A percentile compares a stretch with the other conserved stretches of the same genome.
Evolutionary conservation across 2,329 filamentous ascomycete genomes (phyloP).

Genomic region (Curvularia eragrostidis): DNA sequence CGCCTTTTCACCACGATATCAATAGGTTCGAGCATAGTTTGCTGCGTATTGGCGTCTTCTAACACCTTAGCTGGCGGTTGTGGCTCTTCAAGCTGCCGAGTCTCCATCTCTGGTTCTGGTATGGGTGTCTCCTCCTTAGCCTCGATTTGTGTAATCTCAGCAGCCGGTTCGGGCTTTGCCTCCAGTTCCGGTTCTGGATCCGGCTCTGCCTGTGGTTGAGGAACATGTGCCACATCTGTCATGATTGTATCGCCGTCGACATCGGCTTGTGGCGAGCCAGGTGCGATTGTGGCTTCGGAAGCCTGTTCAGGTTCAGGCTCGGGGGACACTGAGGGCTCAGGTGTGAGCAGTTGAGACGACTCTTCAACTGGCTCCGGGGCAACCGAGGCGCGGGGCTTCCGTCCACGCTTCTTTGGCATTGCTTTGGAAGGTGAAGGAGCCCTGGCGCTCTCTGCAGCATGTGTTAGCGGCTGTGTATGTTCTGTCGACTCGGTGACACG

Average conservation of each 20-base stretch:
- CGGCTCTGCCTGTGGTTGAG: slow-evolving; percentile 38
- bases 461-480: slow-evolving; percentile 66
- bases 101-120: slow-evolving; percentile 29
- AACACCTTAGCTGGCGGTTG: slow-evolving; percentile 48
- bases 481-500: slow-evolving; percentile 59
- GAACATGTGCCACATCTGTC: slow-evolving; percentile 60
- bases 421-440: slow-evolving; percentile 26
- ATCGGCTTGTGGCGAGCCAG: slow-evolving; percentile 57
- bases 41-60: slow-evolving; percentile 76
- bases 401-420: slow-evolving; percentile 66
- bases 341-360: slow-evolving; percentile 54
- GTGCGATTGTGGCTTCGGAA: slow-evolving; percentile 14
- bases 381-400: slow-evolving; percentile 53
- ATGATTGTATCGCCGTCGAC: slow-evolving; percentile 66
- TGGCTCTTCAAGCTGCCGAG: slow-evolving; percentile 51
- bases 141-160: slow-evolving; percentile 75
- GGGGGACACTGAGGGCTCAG: slow-evolving; percentile 63
- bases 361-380: slow-evolving; percentile 48
- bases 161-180: slow-evolving; percentile 54
- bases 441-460: slow-evolving; percentile 58
- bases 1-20: slow-evolving; percentile 91
- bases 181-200: slow-evolving; percentile 24
- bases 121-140: slow-evolving; percentile 62
- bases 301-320: slow-evolving; percentile 65
- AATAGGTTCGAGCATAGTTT: slow-evolving; percentile 83